Evolutionary conservation across 2,329 filamentous ascomycete genomes (phyloP).

Genomic region (Fusarium virguliforme): DNA sequence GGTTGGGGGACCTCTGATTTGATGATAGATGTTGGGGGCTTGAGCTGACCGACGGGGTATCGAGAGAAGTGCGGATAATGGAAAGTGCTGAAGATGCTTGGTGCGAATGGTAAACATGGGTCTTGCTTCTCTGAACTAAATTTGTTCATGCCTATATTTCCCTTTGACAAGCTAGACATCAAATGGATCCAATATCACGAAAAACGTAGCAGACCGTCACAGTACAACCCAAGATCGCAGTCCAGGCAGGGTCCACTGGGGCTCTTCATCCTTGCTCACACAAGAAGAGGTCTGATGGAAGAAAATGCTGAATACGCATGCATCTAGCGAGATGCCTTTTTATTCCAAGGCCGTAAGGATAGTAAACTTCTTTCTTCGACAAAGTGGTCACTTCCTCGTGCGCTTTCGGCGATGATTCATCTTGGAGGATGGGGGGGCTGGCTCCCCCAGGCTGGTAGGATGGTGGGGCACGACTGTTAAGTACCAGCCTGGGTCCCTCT

Average conservation of each 20-base stretch:
- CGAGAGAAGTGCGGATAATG: background rate
- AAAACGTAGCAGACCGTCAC: too few species aligned
- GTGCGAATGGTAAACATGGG: background rate
- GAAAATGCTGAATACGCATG: background rate
- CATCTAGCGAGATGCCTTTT: too few species aligned
- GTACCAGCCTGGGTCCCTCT: conserved; percentile 37
- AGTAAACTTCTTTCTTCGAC: too few species aligned
- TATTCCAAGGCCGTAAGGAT: too few species aligned
- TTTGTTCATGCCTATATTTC: too few species aligned
- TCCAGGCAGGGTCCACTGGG: too few species aligned
- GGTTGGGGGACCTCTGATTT: background rate
- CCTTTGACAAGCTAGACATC: too few species aligned
- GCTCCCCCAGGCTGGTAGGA: conserved; percentile 41
- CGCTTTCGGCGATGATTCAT: conserved; percentile 32
- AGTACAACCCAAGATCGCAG: too few species aligned
- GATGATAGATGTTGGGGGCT: background rate
- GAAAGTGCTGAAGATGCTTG: background rate
- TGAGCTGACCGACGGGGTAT: background rate
- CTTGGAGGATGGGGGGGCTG: conserved; percentile 5
- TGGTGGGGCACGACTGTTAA: conserved; percentile 50
- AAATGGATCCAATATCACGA: too few species aligned
- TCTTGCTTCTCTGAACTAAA: background rate
- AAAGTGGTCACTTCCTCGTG: background rate
- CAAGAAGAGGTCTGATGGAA: background rate
- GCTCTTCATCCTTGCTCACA: background rate